phyloP scores from a whole-genome alignment of 805 yeast genomes.

The Saccharomycopsis sp. region DNA sequence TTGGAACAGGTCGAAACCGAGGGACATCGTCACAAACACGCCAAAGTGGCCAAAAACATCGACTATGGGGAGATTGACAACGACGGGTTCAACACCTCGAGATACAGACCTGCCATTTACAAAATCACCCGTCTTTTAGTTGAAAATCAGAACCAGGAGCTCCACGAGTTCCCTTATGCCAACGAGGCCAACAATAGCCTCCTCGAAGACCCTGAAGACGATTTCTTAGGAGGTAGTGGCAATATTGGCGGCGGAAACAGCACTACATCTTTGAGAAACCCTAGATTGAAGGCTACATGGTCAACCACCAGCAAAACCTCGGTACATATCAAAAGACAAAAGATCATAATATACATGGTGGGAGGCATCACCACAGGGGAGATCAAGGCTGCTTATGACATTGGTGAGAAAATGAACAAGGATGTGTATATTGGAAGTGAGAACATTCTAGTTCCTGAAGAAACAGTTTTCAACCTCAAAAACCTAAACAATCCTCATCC shows the following conservation, averaged over 20 bases:
- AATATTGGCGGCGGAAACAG: conserved; percentile 26
- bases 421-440: conserved; percentile 82
- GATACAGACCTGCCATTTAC: conserved; percentile 67
- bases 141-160: conserved; percentile 33
- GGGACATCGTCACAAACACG: conserved; percentile 23
- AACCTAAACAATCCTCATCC: conserved; percentile 27
- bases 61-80: conserved; percentile 24
- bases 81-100: conserved; percentile 47
- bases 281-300: conserved; percentile 73
- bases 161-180: conserved; percentile 66
- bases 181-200: conserved; percentile 63
- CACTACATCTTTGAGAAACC: conserved; percentile 56
- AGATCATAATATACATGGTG: conserved; percentile 72
- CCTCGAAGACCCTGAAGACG: conserved; percentile 28
- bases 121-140: conserved; percentile 45
- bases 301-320: conserved; percentile 33
- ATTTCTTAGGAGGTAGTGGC: conserved; percentile 34
- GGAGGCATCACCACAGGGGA: conserved; percentile 91
- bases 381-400: conserved; percentile 64
- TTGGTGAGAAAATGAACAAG: conserved; percentile 52
- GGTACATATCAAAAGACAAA: conserved; percentile 38
- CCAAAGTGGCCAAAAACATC: not conserved
- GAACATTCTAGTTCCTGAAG: conserved; percentile 51
- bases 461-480: conserved; percentile 34
- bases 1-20: conserved; percentile 21